Base-by-base conservation (phyloP, 2,329 filamentous ascomycete species). In the Knufia petricola region DNA sequence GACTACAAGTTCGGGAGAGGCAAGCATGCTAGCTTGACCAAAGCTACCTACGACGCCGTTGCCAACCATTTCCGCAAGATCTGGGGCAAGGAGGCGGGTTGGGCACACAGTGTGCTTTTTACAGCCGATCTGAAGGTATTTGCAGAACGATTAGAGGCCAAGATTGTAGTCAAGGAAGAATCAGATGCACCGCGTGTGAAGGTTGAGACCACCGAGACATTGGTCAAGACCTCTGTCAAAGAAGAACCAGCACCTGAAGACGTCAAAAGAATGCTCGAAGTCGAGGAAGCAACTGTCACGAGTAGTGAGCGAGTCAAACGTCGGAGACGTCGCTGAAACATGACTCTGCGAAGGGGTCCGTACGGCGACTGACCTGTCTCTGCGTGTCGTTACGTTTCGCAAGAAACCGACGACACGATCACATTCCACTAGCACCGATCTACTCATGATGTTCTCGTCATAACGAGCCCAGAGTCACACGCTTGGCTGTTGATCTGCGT, bases 101-200 rank as follows among this genome's bases (percentile, higher is more conserved):
- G 94, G 94, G 92, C 94, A 8, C 92, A 98, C 68, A 94, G 87
- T 2, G 92, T 98, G 7, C 73, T 98, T 10, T 98, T 98, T 61
- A 94, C 92, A 0, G 94, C 92, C 0, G 89, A 98, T 61, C 66
- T 98, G 49, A 85, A 80, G 61, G 79, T 86, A 0, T 96, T 96
- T 60, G 83, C 88, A 0, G 84, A 86, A 55, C 75, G 71, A 55
- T 62, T 79, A n/a, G 63, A 60, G 57, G 63, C 61, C 55, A 62
- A 64, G 28, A 63, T 66, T 57, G 64, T 64, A 48, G 61, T 68
- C 34, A 58, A 64, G 17, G 56, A 60, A 3, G 58, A 68, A 28
- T 57, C 66, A 24, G 52, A 51, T 28, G 6, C 7, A 12, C 8
- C 8, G 20, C 57, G 58, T 24, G 55, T 60, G 43, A 30, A 44